Evolutionary conservation across 2,329 filamentous ascomycete species (phyloP), one percentile per base, ranked within the genome.

Genomic region (Aureobasidium subglaciale): DNA sequence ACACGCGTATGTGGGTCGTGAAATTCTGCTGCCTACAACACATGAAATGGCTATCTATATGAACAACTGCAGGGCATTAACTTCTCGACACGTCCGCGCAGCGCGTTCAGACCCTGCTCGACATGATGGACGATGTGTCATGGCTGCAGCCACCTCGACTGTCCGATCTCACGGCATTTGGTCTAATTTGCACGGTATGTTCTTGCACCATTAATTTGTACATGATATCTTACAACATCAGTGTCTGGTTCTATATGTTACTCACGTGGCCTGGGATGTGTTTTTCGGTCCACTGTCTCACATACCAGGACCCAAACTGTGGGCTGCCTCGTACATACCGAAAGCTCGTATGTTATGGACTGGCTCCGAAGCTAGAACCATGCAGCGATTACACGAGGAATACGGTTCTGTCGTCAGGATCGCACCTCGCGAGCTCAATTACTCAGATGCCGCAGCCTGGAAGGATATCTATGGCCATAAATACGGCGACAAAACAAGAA

Each of bases 401-500:
- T 75, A 75, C 59, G 77, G 77, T 8, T 66, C 68, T 1, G 68
- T 78, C 1, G 75, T 79, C 6, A 72, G 77, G 9, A 64, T 77
- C 35, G 69, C 68, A 5, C 76, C 77, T 2, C 67, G 75, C 57
- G 73, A 78, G 60, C 68, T 79, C 5, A 71, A 73, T 1, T 79
- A 75, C 60, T 70, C 64, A 35, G 61, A 66, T 7, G 56, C 67
- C 2, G 61, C 62, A 0, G 67, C 67, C 2, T 79, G 74, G 69
- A 68, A 70, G 60, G 72, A 76, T 37, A 74, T 76, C 32, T 56
- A 56, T 25, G 55, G 55, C 6, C 55, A 46, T 20, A 48, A 38
- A 8, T 32, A 40, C 10, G 55, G 48, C 18, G 42, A 35, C 22
- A 59, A 56, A 29, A 34, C 30, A 2, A 40, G 27, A 7, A 60